Evolutionary conservation across 768 basidiomycete genomes (phyloP), one percentile per base, ranked within the genome.

Genomic region (Clitopilus hobsonii): DNA sequence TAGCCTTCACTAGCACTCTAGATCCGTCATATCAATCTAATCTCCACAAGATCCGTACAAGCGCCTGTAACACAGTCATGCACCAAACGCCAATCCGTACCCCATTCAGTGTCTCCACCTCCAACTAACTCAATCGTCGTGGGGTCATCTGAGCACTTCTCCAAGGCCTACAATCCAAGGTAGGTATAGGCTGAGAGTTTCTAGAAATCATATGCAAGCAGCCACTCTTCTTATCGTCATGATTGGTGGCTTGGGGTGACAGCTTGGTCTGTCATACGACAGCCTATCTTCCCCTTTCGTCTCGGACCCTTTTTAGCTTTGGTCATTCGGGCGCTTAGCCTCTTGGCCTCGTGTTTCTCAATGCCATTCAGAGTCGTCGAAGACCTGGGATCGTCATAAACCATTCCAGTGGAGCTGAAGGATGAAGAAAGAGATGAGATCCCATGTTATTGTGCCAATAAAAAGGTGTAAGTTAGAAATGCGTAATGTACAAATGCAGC

Each of bases 401-500:
- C n/a, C n/a, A n/a, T n/a, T n/a, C n/a, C n/a, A n/a, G n/a, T n/a
- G n/a, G n/a, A n/a, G n/a, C n/a, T n/a, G n/a, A 14, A 36, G 32
- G n/a, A 36, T 36, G 32, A 36, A 36, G 13, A 18, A 20, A 20
- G 41, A 45, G 41, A 16, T 20, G 11, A 45, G 41, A 45, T 45
- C 41, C 22, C 41, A 20, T 45, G 11, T 45, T 3, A 45, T 20
- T 20, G n/a, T 45, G 4, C n/a, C 22, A 18, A 10, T 45, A 6
- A 20, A 45, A 20, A 45, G 41, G n/a, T n/a, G n/a, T n/a, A n/a
- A n/a, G n/a, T n/a, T n/a, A n/a, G n/a, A n/a, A n/a, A n/a, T 45
- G 41, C 41, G 52, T 57, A 49, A 38, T 53, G 47, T 57, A 57
- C 56, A 57, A 48, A 57, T 57, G 56, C 56, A 50, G n/a, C n/a